Evolutionary conservation across 805 yeast species (phyloP), one percentile per base, ranked within the genome.

Genomic region (Metschnikowia anglica): DNA sequence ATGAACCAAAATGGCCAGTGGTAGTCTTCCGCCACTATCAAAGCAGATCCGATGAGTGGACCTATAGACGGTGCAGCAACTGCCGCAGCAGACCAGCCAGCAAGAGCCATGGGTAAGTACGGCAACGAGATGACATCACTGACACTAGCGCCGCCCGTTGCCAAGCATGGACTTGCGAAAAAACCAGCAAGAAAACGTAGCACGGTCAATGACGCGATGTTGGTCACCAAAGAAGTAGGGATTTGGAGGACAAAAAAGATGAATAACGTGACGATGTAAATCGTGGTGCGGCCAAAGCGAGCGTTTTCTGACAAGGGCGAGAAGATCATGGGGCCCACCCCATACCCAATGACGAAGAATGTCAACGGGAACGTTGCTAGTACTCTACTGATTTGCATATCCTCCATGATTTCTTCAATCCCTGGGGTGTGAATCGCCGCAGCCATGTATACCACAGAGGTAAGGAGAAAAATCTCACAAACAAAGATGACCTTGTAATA

Each of bases 221-320:
- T 76, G 18, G 67, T 54, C 1, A 70, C 68, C 20, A 76, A 61
- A 1, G 83, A 84, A 26, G 76, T 68, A 24, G 83, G 83, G 27
- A 81, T 74, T 53, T 80, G 85, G 31, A 81, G 59, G 10, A 76
- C 60, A 42, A 67, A 56, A 48, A 77, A 81, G 2, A 77, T 36
- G 43, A 76, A 60, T 28, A 79, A 59, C 2, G 83, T 68, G 19
- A 62, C 39, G 27, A 73, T 63, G 47, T 79, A 80, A 29, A 78
- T 69, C 21, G 70, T 63, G 43, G 74, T 76, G 48, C 85, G 68
- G n/a, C 85, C 85, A 35, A 77, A 58, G 5, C 60, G 57, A 2
- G 80, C 74, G 37, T 76, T 69, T 55, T 81, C 86, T 9, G 82
- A 73, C 45, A 81, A 50, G 3, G 86, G 85, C 0, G 83, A 74